These are phyloP conservation scores for Aspergillus sp. DNA, from an alignment of 2,329 filamentous ascomycete genomes.

Conservation along the genomic window DNA sequence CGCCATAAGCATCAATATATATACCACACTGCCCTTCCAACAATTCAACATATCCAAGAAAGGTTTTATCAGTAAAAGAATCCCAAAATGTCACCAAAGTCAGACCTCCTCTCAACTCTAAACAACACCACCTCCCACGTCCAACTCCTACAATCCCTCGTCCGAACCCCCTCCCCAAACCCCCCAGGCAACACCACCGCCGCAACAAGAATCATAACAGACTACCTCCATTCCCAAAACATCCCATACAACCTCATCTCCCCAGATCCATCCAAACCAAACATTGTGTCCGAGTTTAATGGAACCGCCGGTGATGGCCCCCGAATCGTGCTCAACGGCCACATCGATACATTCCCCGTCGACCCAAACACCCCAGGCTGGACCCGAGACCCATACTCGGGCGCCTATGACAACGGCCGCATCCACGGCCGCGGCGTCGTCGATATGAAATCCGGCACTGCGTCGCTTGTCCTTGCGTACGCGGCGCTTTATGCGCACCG, in stretches of 20 bases:
- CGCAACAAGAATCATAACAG: background rate
- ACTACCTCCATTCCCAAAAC: background rate
- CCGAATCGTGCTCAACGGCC: slow-evolving; percentile 43
- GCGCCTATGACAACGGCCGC: slow-evolving; percentile 31
- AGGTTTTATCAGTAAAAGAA: background rate
- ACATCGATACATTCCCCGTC: slow-evolving; percentile 45
- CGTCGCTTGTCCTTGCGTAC: slow-evolving; percentile 42
- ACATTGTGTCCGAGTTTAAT: background rate
- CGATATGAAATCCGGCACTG: slow-evolving; percentile 48
- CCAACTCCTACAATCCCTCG: background rate
- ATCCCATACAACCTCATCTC: background rate
- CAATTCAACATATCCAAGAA: background rate
- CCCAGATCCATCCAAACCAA: background rate
- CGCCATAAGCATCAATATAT: background rate
- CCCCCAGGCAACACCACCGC: background rate
- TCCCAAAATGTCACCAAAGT: background rate
- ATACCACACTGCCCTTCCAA: background rate
- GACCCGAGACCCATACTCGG: slow-evolving; percentile 27
- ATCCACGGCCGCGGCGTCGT: slow-evolving; percentile 42
- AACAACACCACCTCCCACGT: background rate
- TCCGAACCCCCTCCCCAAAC: background rate
- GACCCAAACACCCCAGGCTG: slow-evolving; percentile 29
- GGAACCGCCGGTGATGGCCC: slow-evolving; percentile 14
- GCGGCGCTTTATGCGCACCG: slow-evolving; percentile 28
- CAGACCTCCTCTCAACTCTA: background rate